Conservation (phyloP, 2,329 filamentous ascomycete species). For the Stagonosporopsis rhizophila region DNA sequence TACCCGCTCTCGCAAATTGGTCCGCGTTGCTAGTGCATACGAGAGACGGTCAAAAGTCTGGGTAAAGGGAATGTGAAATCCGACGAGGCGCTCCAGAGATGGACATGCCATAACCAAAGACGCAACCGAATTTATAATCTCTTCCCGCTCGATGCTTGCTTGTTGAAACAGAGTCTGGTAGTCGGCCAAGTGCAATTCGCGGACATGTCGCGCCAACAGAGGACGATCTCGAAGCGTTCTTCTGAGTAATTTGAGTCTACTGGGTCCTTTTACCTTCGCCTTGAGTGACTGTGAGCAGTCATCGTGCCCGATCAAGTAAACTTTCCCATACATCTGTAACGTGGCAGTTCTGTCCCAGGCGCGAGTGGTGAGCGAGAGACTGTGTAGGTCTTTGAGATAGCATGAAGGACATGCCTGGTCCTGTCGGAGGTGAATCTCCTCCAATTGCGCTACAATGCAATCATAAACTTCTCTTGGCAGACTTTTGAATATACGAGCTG, state of each 20-base stretch:
- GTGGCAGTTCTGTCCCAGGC: conserved; percentile 62
- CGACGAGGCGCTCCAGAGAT: conserved; percentile 62
- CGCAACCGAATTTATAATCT: conserved; percentile 60
- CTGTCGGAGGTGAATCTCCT: conserved; percentile 50
- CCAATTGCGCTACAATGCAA: conserved; percentile 60
- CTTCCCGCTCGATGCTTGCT: conserved; percentile 53
- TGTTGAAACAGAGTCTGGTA: conserved; percentile 52
- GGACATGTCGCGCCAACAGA: conserved; percentile 59
- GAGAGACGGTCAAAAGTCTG: conserved; percentile 63
- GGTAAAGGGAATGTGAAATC: conserved; percentile 61
- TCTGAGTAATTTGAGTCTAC: conserved; percentile 61
- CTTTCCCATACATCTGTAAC: conserved; percentile 55
- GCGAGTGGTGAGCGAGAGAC: conserved; percentile 61
- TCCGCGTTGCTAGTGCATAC: conserved; percentile 62
- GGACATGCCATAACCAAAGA: conserved; percentile 67
- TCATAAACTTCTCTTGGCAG: conserved; percentile 63
- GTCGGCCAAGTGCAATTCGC: conserved; percentile 61
- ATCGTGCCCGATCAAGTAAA: conserved; percentile 58
- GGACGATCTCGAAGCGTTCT: conserved; percentile 61
- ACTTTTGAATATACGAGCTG: conserved; percentile 51
- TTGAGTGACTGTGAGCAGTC: conserved; percentile 35
- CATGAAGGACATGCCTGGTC: conserved; percentile 58
- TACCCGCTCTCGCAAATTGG: conserved; percentile 61
- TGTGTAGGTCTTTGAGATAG: conserved; percentile 62
- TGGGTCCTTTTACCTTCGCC: conserved; percentile 57